Evolutionary conservation across 2,329 filamentous ascomycete genomes (phyloP).

Genomic region (Zopfia rhizophila): DNA sequence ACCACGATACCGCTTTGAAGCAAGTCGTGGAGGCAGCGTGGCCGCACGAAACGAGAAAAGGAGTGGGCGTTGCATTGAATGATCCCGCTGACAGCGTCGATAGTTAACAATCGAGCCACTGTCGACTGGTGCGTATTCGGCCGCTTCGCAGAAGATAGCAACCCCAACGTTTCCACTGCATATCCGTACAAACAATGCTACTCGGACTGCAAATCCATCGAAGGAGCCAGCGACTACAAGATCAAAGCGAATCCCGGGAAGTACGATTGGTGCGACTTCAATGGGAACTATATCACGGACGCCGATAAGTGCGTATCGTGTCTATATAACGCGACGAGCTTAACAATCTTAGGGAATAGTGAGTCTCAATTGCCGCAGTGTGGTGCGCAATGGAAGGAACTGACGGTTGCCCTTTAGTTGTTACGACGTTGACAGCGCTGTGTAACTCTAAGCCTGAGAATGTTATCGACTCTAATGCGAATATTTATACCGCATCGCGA

Average conservation of each 20-base stretch:
- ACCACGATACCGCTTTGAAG: too few species aligned
- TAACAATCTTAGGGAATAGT: constrained; percentile 34
- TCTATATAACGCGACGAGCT: constrained; percentile 20
- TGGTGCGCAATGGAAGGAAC: too few species aligned
- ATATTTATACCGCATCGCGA: constrained; percentile 29
- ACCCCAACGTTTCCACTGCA: constrained; percentile 21
- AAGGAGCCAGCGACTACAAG: constrained; percentile 25
- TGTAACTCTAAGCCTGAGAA: constrained; percentile 30
- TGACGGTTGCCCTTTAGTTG: constrained; percentile 22
- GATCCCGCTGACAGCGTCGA: too few species aligned
- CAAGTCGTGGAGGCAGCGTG: too few species aligned
- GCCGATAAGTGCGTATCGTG: constrained; percentile 26
- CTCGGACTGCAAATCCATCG: constrained; percentile 25
- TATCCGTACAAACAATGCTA: constrained; percentile 28
- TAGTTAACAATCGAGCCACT: constrained; percentile 31
- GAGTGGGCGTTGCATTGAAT: too few species aligned
- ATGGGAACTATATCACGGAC: constrained; percentile 28
- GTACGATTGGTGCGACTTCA: constrained; percentile 31
- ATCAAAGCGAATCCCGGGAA: constrained; percentile 20
- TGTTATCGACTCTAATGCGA: constrained; percentile 20
- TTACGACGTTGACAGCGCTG: constrained; percentile 25
- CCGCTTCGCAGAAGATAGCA: constrained; percentile 25
- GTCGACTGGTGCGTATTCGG: constrained; percentile 36
- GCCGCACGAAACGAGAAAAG: too few species aligned
- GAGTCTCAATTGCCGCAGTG: too few species aligned